Conservation (phyloP, 352 stramenopile genomes). For the Phytopythium sindhum region DNA sequence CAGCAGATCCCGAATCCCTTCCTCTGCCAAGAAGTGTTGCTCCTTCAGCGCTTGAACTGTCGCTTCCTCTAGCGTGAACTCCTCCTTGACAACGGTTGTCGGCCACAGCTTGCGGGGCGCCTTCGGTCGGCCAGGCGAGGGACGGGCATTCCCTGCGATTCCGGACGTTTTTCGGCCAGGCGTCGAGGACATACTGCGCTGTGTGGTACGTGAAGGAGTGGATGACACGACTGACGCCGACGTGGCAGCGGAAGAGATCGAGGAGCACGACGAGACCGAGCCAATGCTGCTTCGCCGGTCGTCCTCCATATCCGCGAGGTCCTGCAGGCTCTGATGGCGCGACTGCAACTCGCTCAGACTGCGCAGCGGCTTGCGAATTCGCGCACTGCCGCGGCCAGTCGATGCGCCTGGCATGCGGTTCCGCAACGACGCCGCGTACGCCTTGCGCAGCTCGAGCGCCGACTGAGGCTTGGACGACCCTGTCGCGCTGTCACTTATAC, state of each 20-base stretch:
- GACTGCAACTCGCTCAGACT: constrained; percentile 16
- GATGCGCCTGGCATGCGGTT: constrained; percentile 19
- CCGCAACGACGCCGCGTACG: constrained; percentile 20
- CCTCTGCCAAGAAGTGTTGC: constrained; percentile 60
- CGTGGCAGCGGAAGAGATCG: constrained; percentile 37
- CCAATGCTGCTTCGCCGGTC: constrained; percentile 41
- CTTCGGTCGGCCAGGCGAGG: constrained; percentile 16
- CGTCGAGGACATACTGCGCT: constrained; percentile 7
- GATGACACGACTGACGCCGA: constrained; percentile 29
- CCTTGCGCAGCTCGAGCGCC: constrained; percentile 21
- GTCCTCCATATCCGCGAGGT: constrained; percentile 40
- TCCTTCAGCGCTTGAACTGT: constrained; percentile 57
- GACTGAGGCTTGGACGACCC: constrained; percentile 17
- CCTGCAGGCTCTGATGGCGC: constrained; percentile 32
- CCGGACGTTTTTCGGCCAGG: constrained; percentile 1
- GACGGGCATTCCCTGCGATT: not conserved
- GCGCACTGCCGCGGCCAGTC: constrained; percentile 22
- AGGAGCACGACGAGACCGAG: constrained; percentile 51
- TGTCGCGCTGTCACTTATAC: constrained; percentile 7
- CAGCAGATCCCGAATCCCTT: constrained; percentile 61
- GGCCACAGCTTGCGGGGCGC: constrained; percentile 39
- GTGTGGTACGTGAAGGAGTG: constrained; percentile 24
- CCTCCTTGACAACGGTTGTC: constrained; percentile 25
- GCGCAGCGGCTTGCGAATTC: constrained; percentile 18
- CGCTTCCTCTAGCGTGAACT: constrained; percentile 43